Evolutionary conservation across 1,284 basidiomycete genomes (phyloP), one percentile per base, ranked within the genome.

Genomic region (Leccinum colubrinum): DNA sequence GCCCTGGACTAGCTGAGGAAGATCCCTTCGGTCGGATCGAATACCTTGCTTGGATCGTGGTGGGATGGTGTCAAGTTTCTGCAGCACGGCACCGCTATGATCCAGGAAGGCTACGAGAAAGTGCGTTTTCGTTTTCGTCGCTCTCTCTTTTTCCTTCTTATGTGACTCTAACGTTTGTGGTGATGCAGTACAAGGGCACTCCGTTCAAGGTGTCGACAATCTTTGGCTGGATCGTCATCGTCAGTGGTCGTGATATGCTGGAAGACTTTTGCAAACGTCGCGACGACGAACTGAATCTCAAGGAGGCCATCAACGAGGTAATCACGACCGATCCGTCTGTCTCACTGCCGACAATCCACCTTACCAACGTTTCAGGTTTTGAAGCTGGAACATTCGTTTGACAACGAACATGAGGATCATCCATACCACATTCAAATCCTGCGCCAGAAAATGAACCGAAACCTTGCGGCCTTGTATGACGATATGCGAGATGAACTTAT

Each of bases 241-340:
- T 80, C 2, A 75, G 69, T 25, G 76, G 74, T 6, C 70, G 65
- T 0, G 67, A 75, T 20, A 64, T 76, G 30, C 67, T 80, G 4
- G 78, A 82, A 6, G 82, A 84, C 30, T 48, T 84, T 8, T 70
- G 75, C 6, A 78, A 69, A 33, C 75, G 77, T 3, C 71, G 74
- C 0, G 80, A 81, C 20, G 76, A 80, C 33, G 64, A 66, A 35
- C 14, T 66, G 6, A 63, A 27, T 27, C 50, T 59, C 15, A 6
- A 20, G n/a, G 63, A 65, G 33, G 63, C 48, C 6, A 20, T n/a
- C 4, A 33, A 48, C 6, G 63, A 69, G 2, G 67, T 68, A 7
- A 39, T 6, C 33, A 12, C 3, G 11, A 5, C 5, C 14, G 39
- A 20, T 56, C n/a, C 6, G 5, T 35, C 48, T 25, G 12, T 50